phyloP scores from a whole-genome alignment of 176 grass and related monocot genomes.

The Raddia distichophylla region DNA sequence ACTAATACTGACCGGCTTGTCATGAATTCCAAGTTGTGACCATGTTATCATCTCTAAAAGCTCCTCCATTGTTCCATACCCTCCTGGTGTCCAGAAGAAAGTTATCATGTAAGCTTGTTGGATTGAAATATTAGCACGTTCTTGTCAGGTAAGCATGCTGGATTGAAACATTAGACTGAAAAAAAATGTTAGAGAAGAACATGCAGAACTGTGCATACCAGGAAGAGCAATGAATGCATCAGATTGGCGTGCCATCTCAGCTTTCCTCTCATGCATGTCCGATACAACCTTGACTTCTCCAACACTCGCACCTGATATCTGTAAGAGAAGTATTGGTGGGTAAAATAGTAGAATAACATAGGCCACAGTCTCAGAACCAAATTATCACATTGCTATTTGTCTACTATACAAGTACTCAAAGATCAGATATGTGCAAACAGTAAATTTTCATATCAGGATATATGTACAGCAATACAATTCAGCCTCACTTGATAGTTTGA shows the following conservation, averaged over 20 bases:
- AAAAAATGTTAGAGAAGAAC: neutral
- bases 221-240: conserved; percentile 97
- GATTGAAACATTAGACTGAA: neutral
- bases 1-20: conserved; percentile 74
- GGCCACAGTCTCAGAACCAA: neutral
- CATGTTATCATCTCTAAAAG: conserved; percentile 99
- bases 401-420: conserved; percentile 2
- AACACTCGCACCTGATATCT: conserved; percentile 94
- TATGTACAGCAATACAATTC: neutral
- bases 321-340: neutral
- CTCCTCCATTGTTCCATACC: conserved; percentile 99
- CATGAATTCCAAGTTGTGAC: conserved; percentile 96
- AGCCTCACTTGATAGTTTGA: neutral
- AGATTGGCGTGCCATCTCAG: conserved; percentile 82
- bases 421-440: neutral
- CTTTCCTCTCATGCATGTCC: conserved; percentile 97
- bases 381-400: neutral
- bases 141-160: conserved; percentile 16
- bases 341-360: conserved; percentile 1
- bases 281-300: conserved; percentile 77
- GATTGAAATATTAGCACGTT: neutral
- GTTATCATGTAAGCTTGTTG: conserved; percentile 15
- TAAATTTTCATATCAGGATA: conserved; percentile 10
- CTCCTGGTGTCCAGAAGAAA: conserved; percentile 63
- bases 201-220: conserved; percentile 49